Evolutionary conservation across 768 basidiomycete species (phyloP).

Genomic region (Russula griseocarnosa): DNA sequence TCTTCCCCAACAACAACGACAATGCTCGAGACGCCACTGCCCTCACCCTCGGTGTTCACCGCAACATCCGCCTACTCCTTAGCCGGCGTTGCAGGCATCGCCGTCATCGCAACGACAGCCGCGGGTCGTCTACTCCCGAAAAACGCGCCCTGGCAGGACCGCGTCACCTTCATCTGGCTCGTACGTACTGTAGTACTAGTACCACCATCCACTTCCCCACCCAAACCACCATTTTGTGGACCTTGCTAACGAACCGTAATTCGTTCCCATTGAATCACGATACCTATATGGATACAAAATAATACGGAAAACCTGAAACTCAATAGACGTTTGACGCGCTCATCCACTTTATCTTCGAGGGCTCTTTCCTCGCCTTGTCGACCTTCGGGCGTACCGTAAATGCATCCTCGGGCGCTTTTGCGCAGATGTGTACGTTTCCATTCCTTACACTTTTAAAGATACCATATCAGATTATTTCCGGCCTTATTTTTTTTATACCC

Average conservation of each 20-base stretch:
- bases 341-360: constrained; percentile 77
- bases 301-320: constrained; percentile 31
- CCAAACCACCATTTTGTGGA: background rate
- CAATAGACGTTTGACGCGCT: constrained; percentile 70
- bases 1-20: too few relatives aligned
- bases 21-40: constrained; percentile 16
- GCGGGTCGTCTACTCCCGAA: constrained; percentile 59
- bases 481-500: background rate
- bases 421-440: constrained; percentile 62
- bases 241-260: background rate
- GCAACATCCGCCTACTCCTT: constrained; percentile 62
- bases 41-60: constrained; percentile 43
- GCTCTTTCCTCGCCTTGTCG: constrained; percentile 75
- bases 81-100: constrained; percentile 52
- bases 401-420: constrained; percentile 62
- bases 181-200: too few relatives aligned
- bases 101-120: constrained; percentile 48
- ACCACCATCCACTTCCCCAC: too few relatives aligned
- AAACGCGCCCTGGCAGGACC: constrained; percentile 59
- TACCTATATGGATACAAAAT: background rate
- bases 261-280: background rate
- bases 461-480: background rate
- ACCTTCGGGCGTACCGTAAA: constrained; percentile 70
- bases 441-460: background rate
- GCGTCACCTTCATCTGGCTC: constrained; percentile 73